These are phyloP conservation scores for Echites panduratus DNA, from an alignment of 257 asterid species.

Conservation along the genomic window DNA sequence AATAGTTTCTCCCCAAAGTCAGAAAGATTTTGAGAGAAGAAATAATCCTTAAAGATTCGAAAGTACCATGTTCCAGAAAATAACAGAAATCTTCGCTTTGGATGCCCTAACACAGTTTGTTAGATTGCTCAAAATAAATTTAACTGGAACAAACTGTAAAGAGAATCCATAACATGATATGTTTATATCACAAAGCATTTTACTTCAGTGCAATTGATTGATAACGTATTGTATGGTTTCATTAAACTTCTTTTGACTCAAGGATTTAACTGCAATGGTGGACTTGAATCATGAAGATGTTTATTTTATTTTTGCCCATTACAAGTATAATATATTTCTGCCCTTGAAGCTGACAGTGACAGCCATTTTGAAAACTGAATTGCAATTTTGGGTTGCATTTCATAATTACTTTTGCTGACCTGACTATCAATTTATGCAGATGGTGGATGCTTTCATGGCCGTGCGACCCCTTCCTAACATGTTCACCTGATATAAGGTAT, in stretches of 20 bases:
- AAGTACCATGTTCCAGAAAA: not conserved
- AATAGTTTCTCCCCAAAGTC: too few species aligned
- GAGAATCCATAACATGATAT: not conserved
- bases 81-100: not conserved
- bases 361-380: too few species aligned
- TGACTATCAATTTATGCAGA: slow-evolving; percentile 35
- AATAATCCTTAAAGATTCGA: too few species aligned
- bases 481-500: slow-evolving; percentile 38
- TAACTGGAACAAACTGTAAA: not conserved
- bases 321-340: too few species aligned
- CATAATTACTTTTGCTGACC: not conserved
- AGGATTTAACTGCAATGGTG: not conserved
- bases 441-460: slow-evolving; percentile 92
- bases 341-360: too few species aligned
- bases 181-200: not conserved
- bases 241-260: not conserved
- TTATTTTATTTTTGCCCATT: not conserved
- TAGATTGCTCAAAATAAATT: too few species aligned
- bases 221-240: not conserved
- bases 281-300: not conserved
- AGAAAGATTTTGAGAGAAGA: too few species aligned
- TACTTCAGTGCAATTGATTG: not conserved
- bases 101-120: not conserved
- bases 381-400: too few species aligned
- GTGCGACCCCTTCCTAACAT: slow-evolving; percentile 78